phyloP scores from a whole-genome alignment of 2,329 filamentous ascomycete species.

The Fusarium sp. region DNA sequence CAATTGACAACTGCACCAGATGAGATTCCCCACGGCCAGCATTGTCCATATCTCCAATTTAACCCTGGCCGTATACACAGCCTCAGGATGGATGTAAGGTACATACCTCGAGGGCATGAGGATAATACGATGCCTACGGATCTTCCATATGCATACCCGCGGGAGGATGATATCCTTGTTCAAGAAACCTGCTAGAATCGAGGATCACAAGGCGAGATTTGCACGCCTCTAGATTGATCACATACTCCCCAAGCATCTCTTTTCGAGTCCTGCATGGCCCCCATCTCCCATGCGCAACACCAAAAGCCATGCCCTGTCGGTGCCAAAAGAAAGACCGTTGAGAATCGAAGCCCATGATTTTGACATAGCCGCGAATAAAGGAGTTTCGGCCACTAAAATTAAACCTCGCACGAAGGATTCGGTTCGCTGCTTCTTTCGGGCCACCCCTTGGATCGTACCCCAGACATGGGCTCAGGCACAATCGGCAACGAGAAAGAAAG shows the following conservation, averaged over 20 bases:
- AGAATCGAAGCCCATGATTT: conserved; percentile 6
- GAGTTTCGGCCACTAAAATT: conserved; percentile 16
- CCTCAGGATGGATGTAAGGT: conserved; percentile 4
- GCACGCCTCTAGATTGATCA: conserved; percentile 4
- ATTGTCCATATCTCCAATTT: conserved; percentile 14
- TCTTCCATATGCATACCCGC: conserved; percentile 25
- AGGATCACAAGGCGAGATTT: conserved; percentile 8
- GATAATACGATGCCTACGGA: neutral
- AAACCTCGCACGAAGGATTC: conserved; percentile 20
- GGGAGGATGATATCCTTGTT: conserved; percentile 7
- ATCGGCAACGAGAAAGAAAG: neutral
- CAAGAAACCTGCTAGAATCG: neutral
- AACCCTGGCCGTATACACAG: conserved; percentile 21
- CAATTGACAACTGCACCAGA: conserved; percentile 1
- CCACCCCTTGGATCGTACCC: conserved; percentile 16
- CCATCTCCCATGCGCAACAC: neutral
- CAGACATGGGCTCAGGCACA: conserved; percentile 12
- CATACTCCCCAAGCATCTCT: conserved; percentile 3
- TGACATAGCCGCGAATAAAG: neutral
- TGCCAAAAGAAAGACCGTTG: neutral
- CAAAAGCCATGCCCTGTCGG: neutral
- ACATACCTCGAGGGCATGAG: conserved; percentile 7
- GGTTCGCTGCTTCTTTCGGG: conserved; percentile 7
- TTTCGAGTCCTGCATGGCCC: neutral
- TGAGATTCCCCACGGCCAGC: conserved; percentile 2